phyloP scores from a whole-genome alignment of 2,329 filamentous ascomycete species.

The Xylariaceae sp. region DNA sequence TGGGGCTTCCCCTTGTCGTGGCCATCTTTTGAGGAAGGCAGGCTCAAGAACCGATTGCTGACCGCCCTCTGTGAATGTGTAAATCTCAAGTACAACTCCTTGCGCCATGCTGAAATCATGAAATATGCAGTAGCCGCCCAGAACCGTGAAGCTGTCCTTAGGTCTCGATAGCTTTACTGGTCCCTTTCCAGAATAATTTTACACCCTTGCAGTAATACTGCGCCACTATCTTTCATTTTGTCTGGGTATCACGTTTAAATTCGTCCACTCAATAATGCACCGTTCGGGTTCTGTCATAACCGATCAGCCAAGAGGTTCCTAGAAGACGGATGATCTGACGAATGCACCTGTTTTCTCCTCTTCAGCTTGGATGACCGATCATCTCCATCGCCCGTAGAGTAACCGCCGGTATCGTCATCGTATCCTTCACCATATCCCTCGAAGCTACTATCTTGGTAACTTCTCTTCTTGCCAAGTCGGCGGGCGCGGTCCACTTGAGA shows the following conservation, averaged over 20 bases:
- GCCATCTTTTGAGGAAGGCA: conserved; percentile 2
- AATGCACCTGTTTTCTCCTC: conserved; percentile 69
- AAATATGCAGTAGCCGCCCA: conserved; percentile 34
- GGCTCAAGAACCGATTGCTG: conserved; percentile 10
- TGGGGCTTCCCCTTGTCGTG: not conserved
- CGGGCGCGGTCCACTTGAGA: conserved; percentile 64
- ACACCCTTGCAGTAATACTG: conserved; percentile 28
- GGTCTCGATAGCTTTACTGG: conserved; percentile 1
- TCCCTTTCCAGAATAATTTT: conserved; percentile 29
- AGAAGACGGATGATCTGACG: conserved; percentile 38
- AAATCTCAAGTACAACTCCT: conserved; percentile 38
- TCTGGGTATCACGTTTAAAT: conserved; percentile 62
- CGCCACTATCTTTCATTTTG: conserved; percentile 20
- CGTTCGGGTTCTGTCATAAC: conserved; percentile 52
- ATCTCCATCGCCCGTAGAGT: conserved; percentile 76
- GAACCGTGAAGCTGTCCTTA: conserved; percentile 15
- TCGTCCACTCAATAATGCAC: conserved; percentile 50
- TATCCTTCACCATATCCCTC: conserved; percentile 78
- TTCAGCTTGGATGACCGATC: conserved; percentile 62
- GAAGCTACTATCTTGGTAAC: conserved; percentile 77
- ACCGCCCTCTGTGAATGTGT: conserved; percentile 28
- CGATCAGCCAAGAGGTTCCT: conserved; percentile 50
- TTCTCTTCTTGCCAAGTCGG: conserved; percentile 73
- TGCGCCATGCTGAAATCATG: conserved; percentile 48
- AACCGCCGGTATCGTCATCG: conserved; percentile 72